phyloP scores from a whole-genome alignment of 2,329 filamentous ascomycete genomes.

The Decorospora gaudefroyi region DNA sequence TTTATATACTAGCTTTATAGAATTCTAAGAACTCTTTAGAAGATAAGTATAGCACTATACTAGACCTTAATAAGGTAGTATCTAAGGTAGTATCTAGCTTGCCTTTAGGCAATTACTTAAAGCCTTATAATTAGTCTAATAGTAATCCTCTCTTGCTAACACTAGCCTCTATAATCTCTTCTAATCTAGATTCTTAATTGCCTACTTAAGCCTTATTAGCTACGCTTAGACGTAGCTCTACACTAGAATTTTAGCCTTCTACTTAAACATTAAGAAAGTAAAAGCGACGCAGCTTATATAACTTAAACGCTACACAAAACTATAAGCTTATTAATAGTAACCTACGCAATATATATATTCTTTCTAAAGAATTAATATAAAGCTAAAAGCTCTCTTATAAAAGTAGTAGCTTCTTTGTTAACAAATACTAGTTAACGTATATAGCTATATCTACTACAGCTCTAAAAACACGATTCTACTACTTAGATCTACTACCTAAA shows the following conservation, averaged over 20 bases:
- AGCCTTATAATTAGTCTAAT: neutral
- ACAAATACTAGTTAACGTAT: slow-evolving; percentile 17
- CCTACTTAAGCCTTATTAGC: slow-evolving; percentile 6
- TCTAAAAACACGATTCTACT: slow-evolving; percentile 14
- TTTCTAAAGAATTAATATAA: slow-evolving; percentile 12
- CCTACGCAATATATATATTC: slow-evolving; percentile 10
- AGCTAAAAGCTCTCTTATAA: slow-evolving; percentile 9
- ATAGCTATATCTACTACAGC: slow-evolving; percentile 12
- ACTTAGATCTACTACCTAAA: slow-evolving; percentile 11
- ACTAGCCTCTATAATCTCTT: slow-evolving; percentile 7
- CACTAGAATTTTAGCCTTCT: slow-evolving; percentile 9
- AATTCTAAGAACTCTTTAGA: neutral
- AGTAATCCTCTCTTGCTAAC: neutral
- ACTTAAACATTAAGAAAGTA: slow-evolving; percentile 12
- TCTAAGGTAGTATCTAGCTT: neutral
- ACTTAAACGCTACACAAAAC: slow-evolving; percentile 12
- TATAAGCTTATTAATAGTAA: slow-evolving; percentile 14
- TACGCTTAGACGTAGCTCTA: slow-evolving; percentile 4
- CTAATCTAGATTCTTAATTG: slow-evolving; percentile 6
- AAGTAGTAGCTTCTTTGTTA: slow-evolving; percentile 19
- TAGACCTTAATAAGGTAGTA: neutral
- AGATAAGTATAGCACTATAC: neutral
- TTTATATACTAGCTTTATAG: neutral
- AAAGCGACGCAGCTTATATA: slow-evolving; percentile 7
- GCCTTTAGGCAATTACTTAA: too few species aligned